Base-by-base conservation (phyloP, 345 rosid genomes). In the Pelargonium nanum region DNA sequence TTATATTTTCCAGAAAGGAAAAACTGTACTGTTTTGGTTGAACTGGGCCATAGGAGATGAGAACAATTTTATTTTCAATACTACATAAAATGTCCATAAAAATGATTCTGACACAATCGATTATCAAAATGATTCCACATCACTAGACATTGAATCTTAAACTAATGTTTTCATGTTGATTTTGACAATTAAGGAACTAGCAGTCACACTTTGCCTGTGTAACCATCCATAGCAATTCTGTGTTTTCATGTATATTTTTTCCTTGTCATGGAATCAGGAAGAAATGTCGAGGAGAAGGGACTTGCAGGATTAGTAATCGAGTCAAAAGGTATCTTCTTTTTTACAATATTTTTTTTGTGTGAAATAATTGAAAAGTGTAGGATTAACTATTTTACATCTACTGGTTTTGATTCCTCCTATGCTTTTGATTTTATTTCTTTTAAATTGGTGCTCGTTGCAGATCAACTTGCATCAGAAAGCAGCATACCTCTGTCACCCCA, bases 401-500 rank as follows among this genome's bases (percentile, higher is more conserved):
- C 16, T 34, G 45, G 56, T 53, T 48, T 22, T 21, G 30, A 0
- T 61, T 55, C 56, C 26, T 40, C 6, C n/a, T n/a, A n/a, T n/a
- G n/a, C n/a, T 48, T 22, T 21, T 1, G 52, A 26, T 53, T 16
- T 4, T 17, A 44, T 61, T 64, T 1, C 17, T 0, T 23, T 40
- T 22, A 1, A 17, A 5, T 3, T 21, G 3, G 22, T 52, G 23
- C 7, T n/a, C 9, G 24, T 53, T 71, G 77, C 81, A 91, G 96
- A 88, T 75, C 89, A 77, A 71, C 45, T 70, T 67, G 72, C 74
- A 22, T 68, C 82, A 16, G 97, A 91, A 56, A 88, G 71, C 81
- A 86, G 82, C 80, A 88, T 91, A n/a, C 97, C 97, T 0, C 67
- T 91, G 71, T 88, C 96, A 75, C 97, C 97, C 1, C 96, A 91